Evolutionary conservation across 2,329 filamentous ascomycete species (phyloP).

Genomic region (Paraconiothyrium sp.): DNA sequence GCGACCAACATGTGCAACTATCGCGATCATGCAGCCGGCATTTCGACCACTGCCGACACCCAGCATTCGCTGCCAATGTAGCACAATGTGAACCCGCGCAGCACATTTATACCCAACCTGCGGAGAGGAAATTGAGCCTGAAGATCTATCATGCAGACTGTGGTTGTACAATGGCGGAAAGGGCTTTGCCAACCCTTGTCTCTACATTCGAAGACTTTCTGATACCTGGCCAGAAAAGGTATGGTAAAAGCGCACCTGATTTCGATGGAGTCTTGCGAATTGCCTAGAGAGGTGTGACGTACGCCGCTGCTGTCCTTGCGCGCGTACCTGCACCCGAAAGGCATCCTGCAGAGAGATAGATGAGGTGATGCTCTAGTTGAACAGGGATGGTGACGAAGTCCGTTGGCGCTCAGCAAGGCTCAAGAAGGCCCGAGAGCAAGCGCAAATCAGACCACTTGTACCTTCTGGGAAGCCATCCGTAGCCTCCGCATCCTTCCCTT

Average conservation of each 20-base stretch:
- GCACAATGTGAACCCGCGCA: neutral
- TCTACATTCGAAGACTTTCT: neutral
- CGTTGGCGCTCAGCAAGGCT: neutral
- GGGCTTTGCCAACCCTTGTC: neutral
- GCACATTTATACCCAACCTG: neutral
- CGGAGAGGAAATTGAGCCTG: neutral
- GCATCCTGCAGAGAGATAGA: neutral
- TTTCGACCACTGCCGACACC: slow-evolving; percentile 14
- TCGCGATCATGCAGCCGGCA: neutral
- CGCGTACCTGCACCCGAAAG: neutral
- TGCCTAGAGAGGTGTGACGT: neutral
- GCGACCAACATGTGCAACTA: neutral
- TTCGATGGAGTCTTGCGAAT: neutral
- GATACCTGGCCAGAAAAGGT: neutral
- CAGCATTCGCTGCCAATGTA: neutral
- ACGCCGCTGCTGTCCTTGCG: neutral
- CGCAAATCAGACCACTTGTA: slow-evolving; percentile 12
- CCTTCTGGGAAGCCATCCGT: slow-evolving; percentile 26
- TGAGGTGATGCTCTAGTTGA: neutral
- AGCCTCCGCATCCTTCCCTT: slow-evolving; percentile 32
- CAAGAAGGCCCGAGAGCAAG: neutral
- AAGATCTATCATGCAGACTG: neutral
- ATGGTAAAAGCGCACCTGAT: neutral
- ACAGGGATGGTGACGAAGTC: slow-evolving; percentile 3
- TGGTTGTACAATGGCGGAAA: neutral